Base-by-base conservation (phyloP, 345 rosid species). In the Mallotus nudiflorus region DNA sequence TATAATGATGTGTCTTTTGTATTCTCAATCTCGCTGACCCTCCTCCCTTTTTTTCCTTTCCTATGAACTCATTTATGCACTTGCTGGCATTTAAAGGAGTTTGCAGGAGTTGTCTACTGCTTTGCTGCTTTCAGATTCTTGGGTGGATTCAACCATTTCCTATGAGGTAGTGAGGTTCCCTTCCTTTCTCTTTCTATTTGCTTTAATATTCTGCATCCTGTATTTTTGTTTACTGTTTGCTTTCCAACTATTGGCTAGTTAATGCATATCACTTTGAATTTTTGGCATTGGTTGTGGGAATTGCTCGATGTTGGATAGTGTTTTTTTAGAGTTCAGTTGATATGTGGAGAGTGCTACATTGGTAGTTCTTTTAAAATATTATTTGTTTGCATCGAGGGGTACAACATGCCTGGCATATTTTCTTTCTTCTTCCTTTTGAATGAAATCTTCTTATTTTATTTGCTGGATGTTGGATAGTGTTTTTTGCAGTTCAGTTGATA, bases 91-190 rank as follows among this genome's bases (percentile, higher is more conserved):
- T 19, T 75, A 77, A 78, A 94, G 98, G 97, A 84, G 95, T 80
- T 81, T 91, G 88, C 95, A 84, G 82, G 88, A 83, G 65, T 87
- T 94, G 66, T 88, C 87, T 59, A 78, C 75, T 25, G 53, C 73
- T 44, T 54, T 84, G 74, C 52, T 79, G 60, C 83, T 77, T 73
- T 63, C 77, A 75, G 87, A 80, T 73, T 67, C 82, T 57, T 65
- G 61, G 65, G 57, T 8, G 68, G 82, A 75, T 33, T 83, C 74
- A 14, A 73, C 2, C 3, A 48, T 71, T 55, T 67, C 70, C 6
- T 81, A 75, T 49, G 76, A 79, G 92, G 92, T 83, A 70, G 46
- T 25, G 35, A 51, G 55, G 14, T 52, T 52, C 31, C 49, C 65
- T 6, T 9, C 15, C 35, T 51, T 8, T 60, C 19, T 9, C 24